Percentiles rank a stretch among this genome's conserved stretches.
phyloP scores from a whole-genome alignment of 768 basidiomycete genomes.

The Lactarius pseudohatsudake region DNA sequence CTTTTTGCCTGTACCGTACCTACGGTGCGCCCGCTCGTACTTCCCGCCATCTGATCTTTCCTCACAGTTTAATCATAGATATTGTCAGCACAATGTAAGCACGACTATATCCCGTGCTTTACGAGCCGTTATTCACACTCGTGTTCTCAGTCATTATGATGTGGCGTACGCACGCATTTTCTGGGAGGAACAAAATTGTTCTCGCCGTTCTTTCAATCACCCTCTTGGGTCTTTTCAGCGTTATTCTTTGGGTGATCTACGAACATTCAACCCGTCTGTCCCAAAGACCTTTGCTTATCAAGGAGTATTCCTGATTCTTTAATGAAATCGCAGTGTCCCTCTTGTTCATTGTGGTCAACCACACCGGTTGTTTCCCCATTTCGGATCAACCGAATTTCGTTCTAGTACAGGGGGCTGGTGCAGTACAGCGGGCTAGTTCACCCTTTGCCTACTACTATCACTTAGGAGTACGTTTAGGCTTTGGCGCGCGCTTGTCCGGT shows the following conservation, averaged over 20 bases:
- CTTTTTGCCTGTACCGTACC: constrained; percentile 19
- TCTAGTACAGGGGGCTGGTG: not conserved
- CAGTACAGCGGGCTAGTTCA: too few relatives aligned
- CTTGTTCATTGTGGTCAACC: not conserved
- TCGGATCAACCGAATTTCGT: constrained; percentile 1
- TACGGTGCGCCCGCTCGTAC: constrained; percentile 7
- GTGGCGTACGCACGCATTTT: constrained; percentile 27
- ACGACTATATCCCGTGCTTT: not conserved
- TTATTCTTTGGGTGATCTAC: constrained; percentile 17
- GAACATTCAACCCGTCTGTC: constrained; percentile 10
- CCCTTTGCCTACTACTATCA: constrained; percentile 7
- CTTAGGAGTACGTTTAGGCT: constrained; percentile 20
- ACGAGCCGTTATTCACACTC: constrained; percentile 1
- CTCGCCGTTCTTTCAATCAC: constrained; percentile 10
- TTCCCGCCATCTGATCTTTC: not conserved
- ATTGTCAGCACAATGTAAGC: constrained; percentile 24
- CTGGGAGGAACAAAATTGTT: constrained; percentile 9
- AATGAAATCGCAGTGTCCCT: constrained; percentile 7
- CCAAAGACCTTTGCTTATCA: not conserved
- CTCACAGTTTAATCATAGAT: constrained; percentile 9
- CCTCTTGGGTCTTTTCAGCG: constrained; percentile 4
- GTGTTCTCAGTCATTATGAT: constrained; percentile 22
- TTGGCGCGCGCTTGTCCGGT: not conserved
- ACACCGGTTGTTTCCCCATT: constrained; percentile 15
- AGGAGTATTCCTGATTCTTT: not conserved